Conservation (phyloP, 306 rosid species). For the Cicer pinnatifidum region DNA sequence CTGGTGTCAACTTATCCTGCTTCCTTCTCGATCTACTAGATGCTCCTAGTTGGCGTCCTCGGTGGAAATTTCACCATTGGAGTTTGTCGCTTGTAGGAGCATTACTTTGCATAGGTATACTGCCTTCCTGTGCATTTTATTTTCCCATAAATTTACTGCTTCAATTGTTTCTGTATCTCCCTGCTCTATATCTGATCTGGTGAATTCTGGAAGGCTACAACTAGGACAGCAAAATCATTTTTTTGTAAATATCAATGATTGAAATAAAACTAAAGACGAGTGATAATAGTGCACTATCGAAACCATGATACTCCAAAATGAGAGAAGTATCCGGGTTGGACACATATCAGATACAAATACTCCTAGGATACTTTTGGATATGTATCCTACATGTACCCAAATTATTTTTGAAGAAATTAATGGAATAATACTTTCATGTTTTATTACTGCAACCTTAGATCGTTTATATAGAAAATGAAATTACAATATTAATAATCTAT, state of each 20-base stretch:
- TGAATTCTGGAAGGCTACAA: constrained; percentile 26
- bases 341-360: background rate
- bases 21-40: constrained; percentile 98
- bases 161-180: constrained; percentile 22
- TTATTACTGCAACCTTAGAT: too few species aligned
- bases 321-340: background rate
- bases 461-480: too few species aligned
- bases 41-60: constrained; percentile 99
- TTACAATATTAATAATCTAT: too few species aligned
- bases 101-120: constrained; percentile 81
- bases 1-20: constrained; percentile 99
- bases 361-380: background rate
- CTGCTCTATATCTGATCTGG: constrained; percentile 9
- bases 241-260: constrained; percentile 17
- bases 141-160: background rate
- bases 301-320: background rate
- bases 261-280: constrained; percentile 17
- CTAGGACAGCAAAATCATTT: constrained; percentile 6
- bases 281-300: constrained; percentile 25
- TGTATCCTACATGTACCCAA: background rate
- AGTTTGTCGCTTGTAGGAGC: constrained; percentile 97
- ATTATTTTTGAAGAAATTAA: background rate
- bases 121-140: constrained; percentile 27
- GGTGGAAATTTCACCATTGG: constrained; percentile 99
- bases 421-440: too few species aligned